Conservation (phyloP, 257 asterid genomes). For the Galeopsis tetrahit region DNA sequence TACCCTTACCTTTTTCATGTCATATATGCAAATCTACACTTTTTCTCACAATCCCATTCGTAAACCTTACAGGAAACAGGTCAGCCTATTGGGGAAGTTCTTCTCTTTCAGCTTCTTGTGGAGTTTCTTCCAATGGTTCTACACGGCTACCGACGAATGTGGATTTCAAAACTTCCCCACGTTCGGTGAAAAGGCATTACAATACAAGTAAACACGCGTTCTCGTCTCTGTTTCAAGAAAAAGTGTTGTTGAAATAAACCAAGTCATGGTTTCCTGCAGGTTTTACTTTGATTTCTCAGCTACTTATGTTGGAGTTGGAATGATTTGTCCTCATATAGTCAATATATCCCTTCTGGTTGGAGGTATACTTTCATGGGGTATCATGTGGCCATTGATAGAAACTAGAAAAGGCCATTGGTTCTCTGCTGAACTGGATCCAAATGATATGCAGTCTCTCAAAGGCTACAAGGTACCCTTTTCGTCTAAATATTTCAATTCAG, state of each 20-base stretch:
- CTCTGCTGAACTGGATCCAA: slow-evolving; percentile 33
- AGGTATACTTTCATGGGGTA: slow-evolving; percentile 53
- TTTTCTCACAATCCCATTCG: not conserved
- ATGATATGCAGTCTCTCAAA: slow-evolving; percentile 49
- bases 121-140: slow-evolving; percentile 15
- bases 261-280: slow-evolving; percentile 22
- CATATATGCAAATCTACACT: not conserved
- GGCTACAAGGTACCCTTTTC: slow-evolving; percentile 51
- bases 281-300: slow-evolving; percentile 66
- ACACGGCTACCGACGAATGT: not conserved
- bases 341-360: slow-evolving; percentile 59
- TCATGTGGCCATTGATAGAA: slow-evolving; percentile 59
- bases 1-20: not conserved
- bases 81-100: not conserved
- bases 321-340: slow-evolving; percentile 63
- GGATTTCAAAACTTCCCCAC: slow-evolving; percentile 47
- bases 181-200: slow-evolving; percentile 55
- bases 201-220: slow-evolving; percentile 28
- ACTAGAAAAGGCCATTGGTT: slow-evolving; percentile 55
- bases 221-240: not conserved
- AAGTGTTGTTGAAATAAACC: not conserved
- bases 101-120: slow-evolving; percentile 14
- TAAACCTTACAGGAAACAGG: not conserved
- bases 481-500: too few relatives aligned
- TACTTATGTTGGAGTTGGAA: slow-evolving; percentile 66